Conservation (phyloP, 768 basidiomycete species). For the Imleria badia region DNA sequence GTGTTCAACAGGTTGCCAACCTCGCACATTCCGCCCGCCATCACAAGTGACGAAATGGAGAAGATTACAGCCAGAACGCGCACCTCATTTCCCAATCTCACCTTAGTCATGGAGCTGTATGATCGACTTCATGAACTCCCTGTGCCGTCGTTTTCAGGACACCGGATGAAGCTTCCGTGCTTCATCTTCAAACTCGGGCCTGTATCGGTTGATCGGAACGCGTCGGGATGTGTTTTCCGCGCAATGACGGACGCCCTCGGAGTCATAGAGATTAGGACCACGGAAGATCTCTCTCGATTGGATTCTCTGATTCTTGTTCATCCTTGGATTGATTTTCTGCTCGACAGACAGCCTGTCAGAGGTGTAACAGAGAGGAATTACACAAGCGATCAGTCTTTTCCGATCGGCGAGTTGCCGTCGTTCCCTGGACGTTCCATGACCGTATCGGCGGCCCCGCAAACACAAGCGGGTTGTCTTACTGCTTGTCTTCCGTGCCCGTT, state of each 20-base stretch:
- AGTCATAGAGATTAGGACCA: background rate
- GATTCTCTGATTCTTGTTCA: background rate
- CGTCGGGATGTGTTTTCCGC: background rate
- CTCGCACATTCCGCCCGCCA: background rate
- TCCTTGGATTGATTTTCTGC: constrained; percentile 10
- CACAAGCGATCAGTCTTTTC: background rate
- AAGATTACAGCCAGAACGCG: background rate
- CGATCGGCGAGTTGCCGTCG: background rate
- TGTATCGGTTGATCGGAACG: background rate
- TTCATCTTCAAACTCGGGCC: background rate
- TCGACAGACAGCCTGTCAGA: background rate
- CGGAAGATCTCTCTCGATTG: background rate
- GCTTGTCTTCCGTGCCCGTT: background rate
- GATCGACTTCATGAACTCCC: background rate
- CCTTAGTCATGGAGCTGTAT: background rate
- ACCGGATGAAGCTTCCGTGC: constrained; percentile 7
- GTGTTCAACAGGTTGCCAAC: background rate
- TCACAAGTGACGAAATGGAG: background rate
- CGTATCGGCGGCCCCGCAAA: background rate
- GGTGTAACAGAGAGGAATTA: background rate
- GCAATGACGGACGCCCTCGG: background rate
- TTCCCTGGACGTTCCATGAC: background rate
- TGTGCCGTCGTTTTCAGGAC: background rate
- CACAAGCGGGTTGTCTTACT: background rate
- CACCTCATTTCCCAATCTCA: background rate